phyloP scores from a whole-genome alignment of 192 early-diverging fungal genomes.

The Chytriomyces hyalinus region DNA sequence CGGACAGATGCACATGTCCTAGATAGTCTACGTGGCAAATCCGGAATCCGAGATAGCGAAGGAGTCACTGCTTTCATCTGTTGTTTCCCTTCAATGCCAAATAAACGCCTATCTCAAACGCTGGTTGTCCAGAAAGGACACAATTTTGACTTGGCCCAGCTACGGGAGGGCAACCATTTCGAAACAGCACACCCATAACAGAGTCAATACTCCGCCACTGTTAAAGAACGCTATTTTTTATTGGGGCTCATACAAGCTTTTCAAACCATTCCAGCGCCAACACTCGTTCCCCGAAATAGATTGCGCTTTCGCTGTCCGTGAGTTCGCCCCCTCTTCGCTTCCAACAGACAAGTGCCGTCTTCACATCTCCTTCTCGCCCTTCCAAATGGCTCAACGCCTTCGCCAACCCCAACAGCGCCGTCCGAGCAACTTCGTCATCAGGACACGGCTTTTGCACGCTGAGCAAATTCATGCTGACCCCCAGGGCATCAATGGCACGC shows the following conservation, averaged over 20 bases:
- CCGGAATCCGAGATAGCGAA: too few relatives aligned
- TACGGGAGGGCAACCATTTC: too few relatives aligned
- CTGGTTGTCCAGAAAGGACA: too few relatives aligned
- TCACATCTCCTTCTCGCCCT: slow-evolving; percentile 19
- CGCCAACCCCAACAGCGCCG: slow-evolving; percentile 23
- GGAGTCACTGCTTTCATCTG: too few relatives aligned
- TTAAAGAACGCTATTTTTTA: too few relatives aligned
- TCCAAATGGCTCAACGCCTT: slow-evolving; percentile 33
- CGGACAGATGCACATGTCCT: slow-evolving; percentile 23
- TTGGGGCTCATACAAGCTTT: neutral
- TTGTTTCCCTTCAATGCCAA: too few relatives aligned
- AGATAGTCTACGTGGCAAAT: neutral
- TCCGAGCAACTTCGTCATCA: slow-evolving; percentile 16
- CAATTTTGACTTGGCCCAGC: too few relatives aligned
- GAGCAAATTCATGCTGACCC: slow-evolving; percentile 14
- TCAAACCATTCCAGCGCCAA: slow-evolving; percentile 28
- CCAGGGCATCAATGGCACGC: slow-evolving; percentile 22
- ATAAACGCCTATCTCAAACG: too few relatives aligned
- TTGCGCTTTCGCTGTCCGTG: slow-evolving; percentile 12
- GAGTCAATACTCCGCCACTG: too few relatives aligned
- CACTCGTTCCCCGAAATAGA: slow-evolving; percentile 14
- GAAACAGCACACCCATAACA: too few relatives aligned
- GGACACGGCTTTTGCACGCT: neutral
- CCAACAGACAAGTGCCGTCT: slow-evolving; percentile 31
- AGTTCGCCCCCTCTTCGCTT: slow-evolving; percentile 23